A percentile compares a stretch with the other conserved stretches of the same genome.
phyloP scores from a whole-genome alignment of 2,329 filamentous ascomycete species.

The Ceratocystis diversiconidia region DNA sequence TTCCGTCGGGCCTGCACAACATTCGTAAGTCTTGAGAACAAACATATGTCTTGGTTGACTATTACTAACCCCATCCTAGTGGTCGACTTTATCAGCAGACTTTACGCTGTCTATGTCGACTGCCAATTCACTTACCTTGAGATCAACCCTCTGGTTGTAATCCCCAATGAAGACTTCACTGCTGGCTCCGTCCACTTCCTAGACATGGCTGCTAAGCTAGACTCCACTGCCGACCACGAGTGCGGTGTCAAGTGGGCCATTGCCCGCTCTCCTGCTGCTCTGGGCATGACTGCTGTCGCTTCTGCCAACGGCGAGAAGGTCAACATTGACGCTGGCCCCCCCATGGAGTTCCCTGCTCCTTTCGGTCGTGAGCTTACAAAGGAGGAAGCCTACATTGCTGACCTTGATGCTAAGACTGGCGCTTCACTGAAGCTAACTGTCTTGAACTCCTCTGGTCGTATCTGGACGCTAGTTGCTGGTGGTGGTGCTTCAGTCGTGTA shows the following conservation, averaged over 20 bases:
- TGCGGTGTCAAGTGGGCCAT: slow-evolving; percentile 98
- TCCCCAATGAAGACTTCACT: slow-evolving; percentile 83
- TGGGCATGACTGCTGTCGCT: slow-evolving; percentile 61
- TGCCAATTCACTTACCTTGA: slow-evolving; percentile 99
- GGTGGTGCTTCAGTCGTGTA: slow-evolving; percentile 99
- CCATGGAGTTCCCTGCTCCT: slow-evolving; percentile 97
- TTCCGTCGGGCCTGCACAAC: slow-evolving; percentile 90
- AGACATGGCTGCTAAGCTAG: slow-evolving; percentile 94
- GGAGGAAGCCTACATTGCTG: slow-evolving; percentile 97
- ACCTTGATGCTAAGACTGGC: slow-evolving; percentile 98
- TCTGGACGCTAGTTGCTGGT: slow-evolving; percentile 98
- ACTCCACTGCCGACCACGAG: slow-evolving; percentile 98
- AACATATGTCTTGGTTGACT: background rate
- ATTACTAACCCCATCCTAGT: slow-evolving; percentile 28
- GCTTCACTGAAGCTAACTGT: slow-evolving; percentile 97
- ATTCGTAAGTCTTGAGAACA: slow-evolving; percentile 36
- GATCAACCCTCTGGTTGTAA: slow-evolving; percentile 97
- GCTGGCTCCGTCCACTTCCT: slow-evolving; percentile 95
- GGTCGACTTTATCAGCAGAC: slow-evolving; percentile 94
- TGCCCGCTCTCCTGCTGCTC: slow-evolving; percentile 75
- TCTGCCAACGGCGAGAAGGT: slow-evolving; percentile 56
- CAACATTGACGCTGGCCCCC: slow-evolving; percentile 88
- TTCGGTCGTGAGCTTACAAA: slow-evolving; percentile 98
- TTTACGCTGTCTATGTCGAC: slow-evolving; percentile 98
- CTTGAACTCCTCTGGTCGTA: slow-evolving; percentile 76